Evolutionary conservation across 108 stramenopile genomes (phyloP).

Genomic region (Bacterosira constricta): DNA sequence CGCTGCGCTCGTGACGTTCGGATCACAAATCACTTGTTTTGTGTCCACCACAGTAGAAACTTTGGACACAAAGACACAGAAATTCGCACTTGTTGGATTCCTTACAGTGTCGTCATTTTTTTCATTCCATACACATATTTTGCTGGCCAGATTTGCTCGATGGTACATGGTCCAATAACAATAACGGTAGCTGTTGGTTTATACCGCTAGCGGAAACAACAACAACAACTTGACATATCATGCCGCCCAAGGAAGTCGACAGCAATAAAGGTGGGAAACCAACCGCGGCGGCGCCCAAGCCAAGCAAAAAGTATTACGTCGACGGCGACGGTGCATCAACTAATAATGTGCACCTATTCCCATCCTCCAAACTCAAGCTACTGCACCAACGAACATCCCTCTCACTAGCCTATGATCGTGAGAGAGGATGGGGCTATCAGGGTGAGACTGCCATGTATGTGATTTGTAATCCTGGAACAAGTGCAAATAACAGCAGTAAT

Average conservation of each 20-base stretch:
- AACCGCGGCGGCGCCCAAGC: background rate
- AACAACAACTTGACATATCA: background rate
- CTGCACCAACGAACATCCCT: conserved; percentile 51
- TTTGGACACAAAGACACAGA: no score
- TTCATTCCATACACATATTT: no score
- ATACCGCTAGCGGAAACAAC: background rate
- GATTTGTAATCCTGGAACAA: background rate
- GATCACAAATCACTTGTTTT: no score
- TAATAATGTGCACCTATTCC: background rate
- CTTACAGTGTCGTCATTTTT: no score
- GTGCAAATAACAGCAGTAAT: background rate
- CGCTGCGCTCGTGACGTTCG: no score
- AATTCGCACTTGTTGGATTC: no score
- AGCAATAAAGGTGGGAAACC: background rate
- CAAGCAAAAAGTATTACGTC: background rate
- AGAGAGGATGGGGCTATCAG: conserved; percentile 39
- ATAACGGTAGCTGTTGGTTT: conserved; percentile 6
- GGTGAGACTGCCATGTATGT: conserved; percentile 50
- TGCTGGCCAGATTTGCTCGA: no score
- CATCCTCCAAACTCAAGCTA: conserved; percentile 43
- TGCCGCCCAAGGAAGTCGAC: background rate
- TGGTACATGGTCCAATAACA: background rate
- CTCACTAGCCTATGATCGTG: conserved; percentile 31
- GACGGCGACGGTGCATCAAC: background rate
- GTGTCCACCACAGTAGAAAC: no score